A percentile compares a stretch with the other conserved stretches of the same genome.
Conservation (phyloP, 495 filamentous ascomycete species). For the Trichocladium antarcticum region DNA sequence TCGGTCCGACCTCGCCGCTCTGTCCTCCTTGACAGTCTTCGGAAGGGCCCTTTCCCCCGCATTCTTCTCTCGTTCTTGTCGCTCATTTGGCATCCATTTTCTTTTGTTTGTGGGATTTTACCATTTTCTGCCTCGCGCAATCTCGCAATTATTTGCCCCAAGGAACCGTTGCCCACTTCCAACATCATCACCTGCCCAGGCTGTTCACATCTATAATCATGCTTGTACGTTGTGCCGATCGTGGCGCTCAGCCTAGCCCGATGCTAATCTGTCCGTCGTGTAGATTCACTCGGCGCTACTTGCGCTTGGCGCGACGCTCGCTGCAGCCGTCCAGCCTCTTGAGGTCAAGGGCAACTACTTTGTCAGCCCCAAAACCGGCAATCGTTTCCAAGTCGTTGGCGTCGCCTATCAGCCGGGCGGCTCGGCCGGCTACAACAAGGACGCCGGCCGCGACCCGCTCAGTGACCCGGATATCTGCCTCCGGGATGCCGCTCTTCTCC, state of each 20-base stretch:
- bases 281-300: conserved; percentile 33
- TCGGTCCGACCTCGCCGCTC: neutral
- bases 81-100: conserved; percentile 16
- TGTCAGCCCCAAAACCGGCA: conserved; percentile 63
- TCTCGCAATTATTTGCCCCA: no score
- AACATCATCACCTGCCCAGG: no score
- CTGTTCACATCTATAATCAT: no score
- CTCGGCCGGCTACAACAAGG: conserved; percentile 61
- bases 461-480: conserved; percentile 64
- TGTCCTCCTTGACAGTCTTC: neutral
- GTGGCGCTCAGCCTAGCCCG: neutral
- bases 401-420: conserved; percentile 94
- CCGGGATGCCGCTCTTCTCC: conserved; percentile 87
- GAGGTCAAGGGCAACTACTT: conserved; percentile 69
- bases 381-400: conserved; percentile 81
- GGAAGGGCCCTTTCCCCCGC: conserved; percentile 1
- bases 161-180: no score
- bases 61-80: conserved; percentile 14
- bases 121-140: neutral
- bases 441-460: conserved; percentile 55
- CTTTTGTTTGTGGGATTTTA: neutral
- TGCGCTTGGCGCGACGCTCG: conserved; percentile 42
- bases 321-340: conserved; percentile 59
- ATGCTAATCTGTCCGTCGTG: conserved; percentile 1
- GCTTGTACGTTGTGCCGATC: neutral